phyloP scores from a whole-genome alignment of 208 protist genomes.

The Trypanosomatidae sp. region DNA sequence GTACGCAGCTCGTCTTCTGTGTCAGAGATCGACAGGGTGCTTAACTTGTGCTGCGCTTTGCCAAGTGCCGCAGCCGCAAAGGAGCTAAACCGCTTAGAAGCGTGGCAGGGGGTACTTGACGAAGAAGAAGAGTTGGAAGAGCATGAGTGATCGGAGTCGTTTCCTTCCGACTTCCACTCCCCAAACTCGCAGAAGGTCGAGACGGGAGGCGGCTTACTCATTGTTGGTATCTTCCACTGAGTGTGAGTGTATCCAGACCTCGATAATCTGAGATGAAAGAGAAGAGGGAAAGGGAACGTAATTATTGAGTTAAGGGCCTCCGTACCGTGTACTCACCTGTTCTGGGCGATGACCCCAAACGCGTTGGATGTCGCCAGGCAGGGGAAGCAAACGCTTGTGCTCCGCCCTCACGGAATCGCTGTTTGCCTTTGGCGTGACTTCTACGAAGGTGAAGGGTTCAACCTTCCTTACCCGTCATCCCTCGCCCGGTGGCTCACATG shows the following conservation, averaged over 20 bases:
- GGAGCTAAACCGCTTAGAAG: constrained; percentile 1
- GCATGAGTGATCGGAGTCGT: constrained; percentile 7
- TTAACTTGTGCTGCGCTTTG: constrained; percentile 26
- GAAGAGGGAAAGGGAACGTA: background rate
- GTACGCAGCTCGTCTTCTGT: constrained; percentile 43
- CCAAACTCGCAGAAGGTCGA: constrained; percentile 14
- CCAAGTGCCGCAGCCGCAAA: background rate
- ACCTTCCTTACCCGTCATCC: background rate
- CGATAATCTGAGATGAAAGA: background rate
- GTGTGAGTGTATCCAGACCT: background rate
- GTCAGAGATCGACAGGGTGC: constrained; percentile 25
- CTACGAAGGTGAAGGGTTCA: background rate
- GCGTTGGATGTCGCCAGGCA: background rate
- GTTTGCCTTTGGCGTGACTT: background rate
- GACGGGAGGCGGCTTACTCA: background rate
- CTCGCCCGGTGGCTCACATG: background rate
- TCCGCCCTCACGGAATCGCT: background rate
- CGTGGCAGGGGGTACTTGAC: background rate
- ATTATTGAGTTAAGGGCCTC: background rate
- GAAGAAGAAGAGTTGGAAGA: constrained; percentile 14
- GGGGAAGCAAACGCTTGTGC: background rate
- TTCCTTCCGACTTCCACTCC: constrained; percentile 27
- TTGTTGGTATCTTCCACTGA: background rate
- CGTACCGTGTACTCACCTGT: no score
- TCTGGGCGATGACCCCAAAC: background rate